These are phyloP conservation scores for Onygena corvina DNA, from an alignment of 2,329 filamentous ascomycete genomes.

Conservation along the genomic window DNA sequence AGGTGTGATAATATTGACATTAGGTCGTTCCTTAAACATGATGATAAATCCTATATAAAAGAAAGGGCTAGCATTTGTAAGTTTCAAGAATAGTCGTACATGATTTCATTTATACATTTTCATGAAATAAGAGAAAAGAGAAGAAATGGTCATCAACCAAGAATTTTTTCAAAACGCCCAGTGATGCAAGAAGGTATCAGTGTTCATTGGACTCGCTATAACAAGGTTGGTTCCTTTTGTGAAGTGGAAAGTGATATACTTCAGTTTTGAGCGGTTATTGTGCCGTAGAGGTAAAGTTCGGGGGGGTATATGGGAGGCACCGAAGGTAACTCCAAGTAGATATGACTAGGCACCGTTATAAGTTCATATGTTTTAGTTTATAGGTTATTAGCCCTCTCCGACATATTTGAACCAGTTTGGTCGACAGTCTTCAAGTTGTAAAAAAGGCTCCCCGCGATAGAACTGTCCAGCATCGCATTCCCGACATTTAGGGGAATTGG, in stretches of 20 bases:
- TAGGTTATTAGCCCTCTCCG: constrained; percentile 48
- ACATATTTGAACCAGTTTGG: constrained; percentile 96
- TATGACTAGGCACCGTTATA: neutral
- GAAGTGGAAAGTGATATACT: neutral
- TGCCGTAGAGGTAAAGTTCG: neutral
- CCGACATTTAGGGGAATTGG: constrained; percentile 85
- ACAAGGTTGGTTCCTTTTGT: neutral
- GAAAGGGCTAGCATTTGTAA: neutral
- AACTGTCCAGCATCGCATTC: constrained; percentile 78
- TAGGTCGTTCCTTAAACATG: neutral
- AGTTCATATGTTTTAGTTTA: neutral
- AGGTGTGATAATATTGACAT: neutral
- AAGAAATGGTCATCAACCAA: neutral
- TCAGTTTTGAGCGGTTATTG: neutral
- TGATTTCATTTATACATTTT: neutral
- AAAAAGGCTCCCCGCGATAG: constrained; percentile 74
- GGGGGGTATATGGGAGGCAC: constrained; percentile 2
- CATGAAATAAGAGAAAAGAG: neutral
- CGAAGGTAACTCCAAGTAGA: neutral
- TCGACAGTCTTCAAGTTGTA: constrained; percentile 84
- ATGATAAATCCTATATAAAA: neutral
- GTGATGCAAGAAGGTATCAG: neutral
- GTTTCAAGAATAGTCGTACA: neutral
- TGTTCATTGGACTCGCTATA: neutral
- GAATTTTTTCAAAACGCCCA: neutral